phyloP scores from a whole-genome alignment of 208 protist genomes.

The Naegleria lovaniensis region DNA sequence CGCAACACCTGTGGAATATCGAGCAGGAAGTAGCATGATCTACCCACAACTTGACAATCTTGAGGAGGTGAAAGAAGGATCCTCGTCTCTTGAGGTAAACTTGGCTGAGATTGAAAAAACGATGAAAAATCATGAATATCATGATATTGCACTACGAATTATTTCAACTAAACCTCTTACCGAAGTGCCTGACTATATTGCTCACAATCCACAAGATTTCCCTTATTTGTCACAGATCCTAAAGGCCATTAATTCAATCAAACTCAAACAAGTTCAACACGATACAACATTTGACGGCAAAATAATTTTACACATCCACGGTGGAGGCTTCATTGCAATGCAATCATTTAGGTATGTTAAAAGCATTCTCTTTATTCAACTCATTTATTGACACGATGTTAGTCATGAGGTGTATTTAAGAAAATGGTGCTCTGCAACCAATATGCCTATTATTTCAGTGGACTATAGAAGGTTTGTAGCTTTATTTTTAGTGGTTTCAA shows the following conservation, averaged over 20 bases:
- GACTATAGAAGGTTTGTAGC: slow-evolving; percentile 26
- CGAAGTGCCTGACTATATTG: neutral
- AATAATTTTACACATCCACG: slow-evolving; percentile 36
- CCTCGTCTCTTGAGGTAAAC: neutral
- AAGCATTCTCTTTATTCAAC: too few relatives aligned
- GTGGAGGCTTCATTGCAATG: slow-evolving; percentile 37
- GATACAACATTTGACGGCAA: neutral
- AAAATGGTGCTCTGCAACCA: slow-evolving; percentile 19
- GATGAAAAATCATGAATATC: neutral
- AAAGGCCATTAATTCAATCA: neutral
- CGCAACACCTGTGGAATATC: neutral
- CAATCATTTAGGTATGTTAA: slow-evolving; percentile 11
- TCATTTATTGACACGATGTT: neutral
- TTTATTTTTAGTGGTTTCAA: too few relatives aligned
- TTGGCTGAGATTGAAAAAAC: neutral
- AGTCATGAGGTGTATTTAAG: slow-evolving; percentile 30
- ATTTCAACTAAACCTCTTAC: neutral
- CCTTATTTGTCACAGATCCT: neutral
- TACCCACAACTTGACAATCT: neutral
- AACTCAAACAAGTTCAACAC: neutral
- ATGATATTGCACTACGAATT: neutral
- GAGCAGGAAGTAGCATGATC: neutral
- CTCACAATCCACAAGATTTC: neutral
- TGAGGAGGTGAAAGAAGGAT: neutral
- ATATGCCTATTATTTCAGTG: slow-evolving; percentile 26